Percentiles rank a stretch among this genome's conserved stretches.
Evolutionary conservation across 345 rosid genomes (phyloP).

Genomic region (Corymbia maculata): DNA sequence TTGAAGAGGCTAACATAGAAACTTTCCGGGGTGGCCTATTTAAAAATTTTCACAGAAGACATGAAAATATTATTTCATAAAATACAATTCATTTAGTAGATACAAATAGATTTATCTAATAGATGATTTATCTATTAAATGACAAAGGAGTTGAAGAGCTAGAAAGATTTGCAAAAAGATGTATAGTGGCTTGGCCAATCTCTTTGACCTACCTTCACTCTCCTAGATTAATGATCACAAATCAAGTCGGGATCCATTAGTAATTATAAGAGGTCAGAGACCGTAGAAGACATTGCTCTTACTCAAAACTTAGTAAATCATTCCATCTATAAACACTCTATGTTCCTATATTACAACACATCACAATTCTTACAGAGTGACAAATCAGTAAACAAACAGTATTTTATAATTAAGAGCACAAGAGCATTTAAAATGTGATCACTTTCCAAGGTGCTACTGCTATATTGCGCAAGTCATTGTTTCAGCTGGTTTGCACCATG

Average conservation of each 20-base stretch:
- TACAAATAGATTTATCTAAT: background rate
- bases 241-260: background rate
- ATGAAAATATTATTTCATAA: background rate
- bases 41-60: background rate
- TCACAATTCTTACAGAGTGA: background rate
- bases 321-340: background rate
- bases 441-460: background rate
- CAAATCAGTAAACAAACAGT: background rate
- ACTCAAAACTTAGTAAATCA: background rate
- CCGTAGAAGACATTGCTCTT: background rate
- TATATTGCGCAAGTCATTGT: no score
- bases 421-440: background rate
- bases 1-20: no score
- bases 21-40: no score
- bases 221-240: background rate
- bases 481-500: background rate
- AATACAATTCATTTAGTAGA: background rate
- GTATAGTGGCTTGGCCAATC: background rate
- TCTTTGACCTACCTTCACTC: fast-evolving
- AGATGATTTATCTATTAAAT: fast-evolving
- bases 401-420: no score
- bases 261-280: background rate
- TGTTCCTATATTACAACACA: background rate
- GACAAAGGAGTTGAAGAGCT: background rate
- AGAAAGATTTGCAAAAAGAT: background rate